Percentiles rank a stretch among this genome's conserved stretches.
Conservation (phyloP, 208 protist species). For the Trypanosomatidae sp. region DNA sequence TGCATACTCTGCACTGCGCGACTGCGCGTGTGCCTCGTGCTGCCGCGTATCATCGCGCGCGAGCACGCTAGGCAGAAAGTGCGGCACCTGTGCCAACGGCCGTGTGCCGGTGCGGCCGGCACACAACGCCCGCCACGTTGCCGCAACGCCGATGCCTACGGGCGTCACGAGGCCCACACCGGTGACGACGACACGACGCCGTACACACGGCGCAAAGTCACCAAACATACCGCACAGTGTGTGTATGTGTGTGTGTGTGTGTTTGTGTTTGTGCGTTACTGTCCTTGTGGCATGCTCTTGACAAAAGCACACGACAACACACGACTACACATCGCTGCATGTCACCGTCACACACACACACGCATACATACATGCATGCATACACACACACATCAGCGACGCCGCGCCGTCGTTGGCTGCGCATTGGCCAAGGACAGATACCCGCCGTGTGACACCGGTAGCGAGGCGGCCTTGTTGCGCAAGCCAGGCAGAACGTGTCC, state of each 20-base stretch:
- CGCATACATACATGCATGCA: background rate
- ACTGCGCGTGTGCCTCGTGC: constrained; percentile 9
- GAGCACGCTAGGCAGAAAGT: constrained; percentile 53
- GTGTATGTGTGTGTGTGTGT: too few relatives aligned
- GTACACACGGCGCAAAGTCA: constrained; percentile 15
- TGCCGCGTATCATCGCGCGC: too few relatives aligned
- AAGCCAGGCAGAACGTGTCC: constrained; percentile 61
- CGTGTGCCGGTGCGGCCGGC: constrained; percentile 37
- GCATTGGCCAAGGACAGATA: constrained; percentile 16
- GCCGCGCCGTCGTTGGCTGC: background rate
- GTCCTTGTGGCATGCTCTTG: too few relatives aligned
- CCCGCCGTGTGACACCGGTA: constrained; percentile 13
- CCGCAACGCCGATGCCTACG: constrained; percentile 55
- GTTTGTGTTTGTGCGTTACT: too few relatives aligned
- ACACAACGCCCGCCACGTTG: constrained; percentile 72
- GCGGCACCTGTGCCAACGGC: constrained; percentile 20
- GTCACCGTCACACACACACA: background rate
- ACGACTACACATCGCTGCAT: background rate
- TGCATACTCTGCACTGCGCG: constrained; percentile 9
- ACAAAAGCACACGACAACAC: too few relatives aligned
- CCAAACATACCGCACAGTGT: too few relatives aligned
- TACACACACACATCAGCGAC: background rate
- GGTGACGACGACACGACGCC: constrained; percentile 90
- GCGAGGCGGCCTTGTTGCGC: constrained; percentile 28
- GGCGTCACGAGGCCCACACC: constrained; percentile 92